These are phyloP conservation scores for Diaporthe sp. DNA, from an alignment of 2,329 filamentous ascomycete genomes.

Conservation along the genomic window DNA sequence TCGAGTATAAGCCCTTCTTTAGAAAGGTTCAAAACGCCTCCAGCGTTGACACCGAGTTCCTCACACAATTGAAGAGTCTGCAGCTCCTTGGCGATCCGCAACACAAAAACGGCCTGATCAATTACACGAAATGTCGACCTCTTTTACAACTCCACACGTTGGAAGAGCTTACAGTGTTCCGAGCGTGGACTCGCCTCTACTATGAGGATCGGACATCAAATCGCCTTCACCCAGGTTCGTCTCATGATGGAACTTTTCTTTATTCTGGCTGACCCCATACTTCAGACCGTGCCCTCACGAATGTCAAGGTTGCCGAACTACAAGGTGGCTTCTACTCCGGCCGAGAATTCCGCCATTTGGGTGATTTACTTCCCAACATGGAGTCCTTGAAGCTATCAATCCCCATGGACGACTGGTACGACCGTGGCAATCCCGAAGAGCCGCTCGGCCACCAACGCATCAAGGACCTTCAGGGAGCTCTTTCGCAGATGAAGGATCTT, in stretches of 20 bases:
- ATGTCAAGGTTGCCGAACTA: background rate
- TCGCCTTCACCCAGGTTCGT: background rate
- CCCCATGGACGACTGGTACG: too few relatives aligned
- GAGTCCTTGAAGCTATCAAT: background rate
- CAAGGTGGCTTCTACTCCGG: rapidly evolving
- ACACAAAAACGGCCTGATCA: too few relatives aligned
- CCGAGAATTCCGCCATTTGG: background rate
- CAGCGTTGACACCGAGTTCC: background rate
- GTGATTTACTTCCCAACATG: background rate
- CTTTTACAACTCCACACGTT: background rate
- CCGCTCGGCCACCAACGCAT: background rate
- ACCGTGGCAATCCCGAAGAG: rapidly evolving
- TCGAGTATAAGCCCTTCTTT: background rate
- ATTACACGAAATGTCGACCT: too few relatives aligned
- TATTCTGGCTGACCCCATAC: rapidly evolving
- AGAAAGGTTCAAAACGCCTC: background rate
- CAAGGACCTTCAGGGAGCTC: background rate
- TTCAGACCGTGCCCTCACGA: background rate
- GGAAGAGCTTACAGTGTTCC: rapidly evolving
- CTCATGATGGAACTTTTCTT: rapidly evolving
- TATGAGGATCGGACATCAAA: too few relatives aligned
- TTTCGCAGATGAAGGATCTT: background rate
- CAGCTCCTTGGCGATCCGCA: background rate
- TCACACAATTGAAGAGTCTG: background rate
- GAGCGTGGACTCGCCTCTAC: too few relatives aligned